Evolutionary conservation across 176 grass and related monocot species (phyloP), one percentile per base, ranked within the genome.

Genomic region (Triticum monococcum): DNA sequence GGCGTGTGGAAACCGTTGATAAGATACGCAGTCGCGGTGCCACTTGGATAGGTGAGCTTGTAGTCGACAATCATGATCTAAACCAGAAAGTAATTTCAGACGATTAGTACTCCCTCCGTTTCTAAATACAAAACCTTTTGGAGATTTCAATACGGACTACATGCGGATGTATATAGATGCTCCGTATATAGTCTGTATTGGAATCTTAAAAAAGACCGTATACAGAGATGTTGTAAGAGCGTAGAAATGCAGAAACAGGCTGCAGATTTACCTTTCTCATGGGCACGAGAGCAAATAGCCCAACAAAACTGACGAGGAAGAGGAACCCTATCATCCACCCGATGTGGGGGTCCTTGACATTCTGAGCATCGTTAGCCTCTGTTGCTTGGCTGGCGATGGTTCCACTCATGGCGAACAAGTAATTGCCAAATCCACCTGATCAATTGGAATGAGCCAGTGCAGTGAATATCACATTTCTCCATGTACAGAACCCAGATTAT

Each of bases 21-120:
- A 18, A 91, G 87, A 75, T 87, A 82, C 57, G 92, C 92, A 25
- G 87, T 94, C 0, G 92, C 87, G 4, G 92, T 94, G 41, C 89
- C 92, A 68, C 89, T 94, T n/a, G 89, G 89, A 87, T 91, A 91
- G 20, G 82, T 94, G 20, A 94, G 84, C 77, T 85, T 94, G 78
- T 91, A 94, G 84, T 94, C 92, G 0, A 97, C 87, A 50, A 95
- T 95, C 94, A 95, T 95, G 74, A 95, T 85, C 93, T 95, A 84
- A 64, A 79, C 17, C 16, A 23, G 13, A 5, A 78, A 70, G 32
- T 60, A 14, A 77, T n/a, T 36, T 69, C 7, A 57, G 52, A 57
- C 6, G 18, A 57, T 57, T 8, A 57, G 18, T 40, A 8, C 36
- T 36, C 33, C 33, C 33, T 35, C 33, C 5, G 33, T 35, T 35